Evolutionary conservation across 495 filamentous ascomycete genomes (phyloP), one percentile per base, ranked within the genome.

Genomic region (Xylaria grammica): DNA sequence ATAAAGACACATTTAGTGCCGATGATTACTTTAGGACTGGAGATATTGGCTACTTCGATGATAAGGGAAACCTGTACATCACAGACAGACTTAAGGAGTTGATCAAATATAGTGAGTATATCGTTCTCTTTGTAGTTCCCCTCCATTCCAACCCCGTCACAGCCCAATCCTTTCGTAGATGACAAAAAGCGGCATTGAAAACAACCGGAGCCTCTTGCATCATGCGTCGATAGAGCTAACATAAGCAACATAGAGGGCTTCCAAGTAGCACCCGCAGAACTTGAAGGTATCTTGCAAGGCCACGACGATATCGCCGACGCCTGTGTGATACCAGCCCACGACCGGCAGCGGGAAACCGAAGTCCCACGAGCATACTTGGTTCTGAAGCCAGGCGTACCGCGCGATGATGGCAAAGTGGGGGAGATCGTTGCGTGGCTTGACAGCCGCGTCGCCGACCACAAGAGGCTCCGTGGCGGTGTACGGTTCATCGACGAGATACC

Each of bases 51-150:
- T 80, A 79, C 27, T 77, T 86, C 19, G 88, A 91, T 69, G 68
- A 76, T 13, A 70, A 82, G 17, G 86, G 87, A 4, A 81, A 86
- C 63, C 76, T 75, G 19, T 81, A 79, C 62, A 79, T 94, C 71
- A 93, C 91, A 1, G 92, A 94, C 68, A 88, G 92, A n/a, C 82
- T 92, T 22, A 96, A 96, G 82, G 92, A 96, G 75, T 78, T 96
- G 48, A 95, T 96, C 78, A 96, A 96, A 78, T 95, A 95, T 74
- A 88, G 79, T 81, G 70, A 78, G 72, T 68, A 1, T 7, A 19
- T 24, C 24, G 3, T 15, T 24, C 58, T 22, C 9, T 13, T 32
- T 3, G 26, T 40, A 11, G 30, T 38, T n/a, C 60, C 20, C 27
- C 46, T 11, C 3, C 30, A 0, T 34, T n/a, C 40, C 0, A 20